Percentiles rank a stretch among this genome's conserved stretches.
Conservation (phyloP, 495 filamentous ascomycete species). For the Astrothelium subdiscretum region DNA sequence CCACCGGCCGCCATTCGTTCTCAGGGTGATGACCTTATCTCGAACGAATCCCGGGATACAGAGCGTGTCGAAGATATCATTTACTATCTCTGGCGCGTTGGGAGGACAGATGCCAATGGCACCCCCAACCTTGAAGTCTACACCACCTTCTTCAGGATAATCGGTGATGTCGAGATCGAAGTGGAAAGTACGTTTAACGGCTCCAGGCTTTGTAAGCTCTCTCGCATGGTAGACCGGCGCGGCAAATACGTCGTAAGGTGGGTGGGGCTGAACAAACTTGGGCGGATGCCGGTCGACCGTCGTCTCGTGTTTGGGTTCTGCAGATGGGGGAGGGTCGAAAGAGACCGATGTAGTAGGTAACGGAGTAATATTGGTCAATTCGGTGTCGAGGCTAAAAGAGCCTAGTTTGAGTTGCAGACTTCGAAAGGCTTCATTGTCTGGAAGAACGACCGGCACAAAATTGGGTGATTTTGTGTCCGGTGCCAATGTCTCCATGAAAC, state of each 20-base stretch:
- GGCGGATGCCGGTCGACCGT: slow-evolving; percentile 57
- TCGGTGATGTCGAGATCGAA: slow-evolving; percentile 95
- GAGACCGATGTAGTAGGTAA: slow-evolving; percentile 64
- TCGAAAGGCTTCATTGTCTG: slow-evolving; percentile 74
- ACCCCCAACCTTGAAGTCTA: slow-evolving; percentile 94
- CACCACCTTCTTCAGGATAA: slow-evolving; percentile 73
- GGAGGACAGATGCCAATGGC: slow-evolving; percentile 88
- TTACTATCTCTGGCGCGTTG: slow-evolving; percentile 65
- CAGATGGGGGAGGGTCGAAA: slow-evolving; percentile 37
- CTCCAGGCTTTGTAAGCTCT: slow-evolving; percentile 80
- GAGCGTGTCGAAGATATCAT: slow-evolving; percentile 72
- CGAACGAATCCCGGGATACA: slow-evolving; percentile 64
- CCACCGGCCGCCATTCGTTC: slow-evolving; percentile 76
- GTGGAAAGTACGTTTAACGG: slow-evolving; percentile 91
- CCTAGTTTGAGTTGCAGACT: slow-evolving; percentile 66
- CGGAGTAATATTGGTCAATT: slow-evolving; percentile 55
- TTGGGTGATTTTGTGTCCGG: slow-evolving; percentile 43
- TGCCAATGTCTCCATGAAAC: slow-evolving; percentile 51
- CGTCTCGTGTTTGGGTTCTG: slow-evolving; percentile 18
- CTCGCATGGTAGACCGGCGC: slow-evolving; percentile 71
- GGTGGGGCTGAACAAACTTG: slow-evolving; percentile 86
- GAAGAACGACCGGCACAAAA: slow-evolving; percentile 46
- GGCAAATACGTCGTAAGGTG: slow-evolving; percentile 79
- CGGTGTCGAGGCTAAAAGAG: slow-evolving; percentile 52
- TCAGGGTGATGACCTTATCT: slow-evolving; percentile 66